Base-by-base conservation (phyloP, 2,329 filamentous ascomycete genomes). In the Rhinocladiella similis region DNA sequence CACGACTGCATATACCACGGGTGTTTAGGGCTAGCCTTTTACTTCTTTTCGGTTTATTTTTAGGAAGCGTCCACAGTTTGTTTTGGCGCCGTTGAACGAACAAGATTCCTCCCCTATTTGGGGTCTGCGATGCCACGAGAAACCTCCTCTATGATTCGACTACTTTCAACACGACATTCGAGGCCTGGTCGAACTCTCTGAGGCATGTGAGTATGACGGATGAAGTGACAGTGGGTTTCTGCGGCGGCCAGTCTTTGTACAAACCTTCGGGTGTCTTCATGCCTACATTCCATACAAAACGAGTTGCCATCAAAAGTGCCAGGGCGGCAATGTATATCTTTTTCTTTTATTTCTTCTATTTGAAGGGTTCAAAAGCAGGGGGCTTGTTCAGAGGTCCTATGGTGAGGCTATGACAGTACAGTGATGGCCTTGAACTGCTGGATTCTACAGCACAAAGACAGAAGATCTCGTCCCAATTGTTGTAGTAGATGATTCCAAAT, bases 1-100 rank as follows among this genome's bases (percentile, higher is more conserved):
- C 57, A 60, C 50, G 57, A 60, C 57, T 60, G 54, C 57, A 60
- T 60, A 60, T 57, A 60, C 57, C 54, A 56, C 54, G 48, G 57
- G 57, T 54, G 42, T 41, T 43, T 25, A 47, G 33, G 50, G 22
- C 19, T 45, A 39, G 29, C 14, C 49, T 50, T 41, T 36, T n/a
- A 29, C 36, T 18, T 22, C 16, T 36, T 46, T 25, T 25, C 9
- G 29, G 4, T 27, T 27, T 22, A 46, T 20, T 25, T 46, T 46
- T 36, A 33, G 36, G 19, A 33, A 51, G 20, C 19, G n/a, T 25
- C n/a, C 20, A n/a, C n/a, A 14, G 22, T 27, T 22, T 25, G 12
- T 46, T 46, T 46, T 29, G 43, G 43, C 43, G 42, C 12, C 7
- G 22, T 46, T n/a, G 7, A 46, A 29, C 20, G 22, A 27, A 22